Evolutionary conservation across 805 yeast species (phyloP).

Genomic region (Ogataea thermomethanolica): DNA sequence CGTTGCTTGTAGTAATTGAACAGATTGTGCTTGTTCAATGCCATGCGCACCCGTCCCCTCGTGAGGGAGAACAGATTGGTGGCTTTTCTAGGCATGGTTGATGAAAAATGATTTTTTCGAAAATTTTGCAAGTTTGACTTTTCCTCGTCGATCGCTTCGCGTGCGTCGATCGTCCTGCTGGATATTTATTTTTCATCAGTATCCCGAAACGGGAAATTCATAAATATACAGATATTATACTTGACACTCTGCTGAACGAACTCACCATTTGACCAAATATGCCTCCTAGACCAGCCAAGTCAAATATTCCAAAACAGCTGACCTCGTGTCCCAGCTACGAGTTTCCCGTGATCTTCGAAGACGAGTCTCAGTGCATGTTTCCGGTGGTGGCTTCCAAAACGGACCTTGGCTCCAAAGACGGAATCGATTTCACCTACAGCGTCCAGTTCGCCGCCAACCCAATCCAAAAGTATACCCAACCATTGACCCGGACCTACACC

Average conservation of each 20-base stretch:
- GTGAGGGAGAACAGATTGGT: constrained; percentile 30
- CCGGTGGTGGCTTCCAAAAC: constrained; percentile 12
- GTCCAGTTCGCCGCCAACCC: constrained; percentile 2
- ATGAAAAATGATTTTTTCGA: not conserved
- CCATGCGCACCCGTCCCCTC: constrained; percentile 63
- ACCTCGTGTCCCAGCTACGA: constrained; percentile 3
- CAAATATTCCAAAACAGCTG: not conserved
- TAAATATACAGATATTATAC: constrained; percentile 5
- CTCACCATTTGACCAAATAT: not conserved
- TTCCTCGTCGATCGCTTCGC: not conserved
- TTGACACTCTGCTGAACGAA: no score
- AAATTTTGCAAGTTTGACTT: constrained; percentile 7
- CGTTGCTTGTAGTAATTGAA: constrained; percentile 83
- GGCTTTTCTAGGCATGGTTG: constrained; percentile 30
- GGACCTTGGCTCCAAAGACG: constrained; percentile 14
- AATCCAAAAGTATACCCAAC: constrained; percentile 15
- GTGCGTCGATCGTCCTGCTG: constrained; percentile 11
- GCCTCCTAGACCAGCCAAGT: constrained; percentile 2
- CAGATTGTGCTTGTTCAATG: constrained; percentile 88
- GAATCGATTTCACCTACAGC: constrained; percentile 18
- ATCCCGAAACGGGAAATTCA: constrained; percentile 9
- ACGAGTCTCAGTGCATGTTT: constrained; percentile 14
- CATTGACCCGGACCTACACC: constrained; percentile 9
- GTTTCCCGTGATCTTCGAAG: constrained; percentile 5
- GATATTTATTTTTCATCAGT: constrained; percentile 2